Conservation (phyloP, 192 early-diverging fungal species). For the Coemansia sp. region DNA sequence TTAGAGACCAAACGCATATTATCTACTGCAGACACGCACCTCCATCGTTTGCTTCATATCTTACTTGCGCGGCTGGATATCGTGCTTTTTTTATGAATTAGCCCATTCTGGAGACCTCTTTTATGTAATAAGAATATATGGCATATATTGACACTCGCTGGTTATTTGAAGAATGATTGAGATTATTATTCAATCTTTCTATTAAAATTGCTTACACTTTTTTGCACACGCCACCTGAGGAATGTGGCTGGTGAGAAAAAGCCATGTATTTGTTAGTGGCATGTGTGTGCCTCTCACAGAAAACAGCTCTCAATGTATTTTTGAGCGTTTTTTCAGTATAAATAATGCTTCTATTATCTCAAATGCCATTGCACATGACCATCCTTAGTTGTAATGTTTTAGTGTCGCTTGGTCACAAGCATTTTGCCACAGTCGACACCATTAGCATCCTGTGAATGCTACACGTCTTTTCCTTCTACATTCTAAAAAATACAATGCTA, state of each 20-base stretch:
- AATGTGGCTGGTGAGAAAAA: background rate
- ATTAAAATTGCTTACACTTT: too few species aligned
- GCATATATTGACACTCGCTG: background rate
- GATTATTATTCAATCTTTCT: too few species aligned
- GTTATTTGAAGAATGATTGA: background rate
- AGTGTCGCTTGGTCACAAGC: too few species aligned
- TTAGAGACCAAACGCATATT: background rate
- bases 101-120: background rate
- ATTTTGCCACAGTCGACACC: too few species aligned
- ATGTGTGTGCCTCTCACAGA: background rate
- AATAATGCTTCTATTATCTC: too few species aligned
- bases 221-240: background rate
- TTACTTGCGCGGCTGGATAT: background rate
- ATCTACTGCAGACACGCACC: background rate
- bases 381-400: too few species aligned
- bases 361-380: too few species aligned
- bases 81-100: background rate
- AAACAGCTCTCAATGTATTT: too few species aligned
- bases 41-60: background rate
- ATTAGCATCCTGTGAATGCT: too few species aligned
- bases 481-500: too few species aligned
- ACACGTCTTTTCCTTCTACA: too few species aligned
- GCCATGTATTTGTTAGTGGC: background rate
- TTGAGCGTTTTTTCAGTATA: too few species aligned
- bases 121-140: background rate